Evolutionary conservation across 345 rosid species (phyloP), one percentile per base, ranked within the genome.

Genomic region (Firmiana major): DNA sequence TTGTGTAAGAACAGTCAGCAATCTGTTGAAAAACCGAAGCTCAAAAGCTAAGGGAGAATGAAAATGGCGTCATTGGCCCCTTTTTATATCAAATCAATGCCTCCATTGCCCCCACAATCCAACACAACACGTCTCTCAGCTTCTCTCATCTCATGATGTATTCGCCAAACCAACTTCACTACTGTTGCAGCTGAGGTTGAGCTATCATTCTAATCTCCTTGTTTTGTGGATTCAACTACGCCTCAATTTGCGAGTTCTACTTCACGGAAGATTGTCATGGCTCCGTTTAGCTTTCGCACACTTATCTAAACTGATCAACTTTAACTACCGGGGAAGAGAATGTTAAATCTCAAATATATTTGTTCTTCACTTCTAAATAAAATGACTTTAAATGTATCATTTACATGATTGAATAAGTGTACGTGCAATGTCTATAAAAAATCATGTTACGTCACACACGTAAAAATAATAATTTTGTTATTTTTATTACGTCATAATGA

Each of bases 31-130:
- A 51, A 81, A 34, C 48, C 53, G n/a, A 77, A 77, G 71, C 67
- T 76, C 73, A 43, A 66, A 79, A 81, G 81, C 71, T 43, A 4
- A 38, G 42, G 42, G 42, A 5, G 81, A 83, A 82, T 83, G 83
- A 67, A 63, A 67, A 12, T 2, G 60, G 58, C 45, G 79, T 11
- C 63, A 51, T 67, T 69, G 80, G 82, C 7, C 48, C 79, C 76
- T 78, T 71, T 83, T 81, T 83, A 82, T 81, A 82, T 78, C 72
- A 21, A 74, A 78, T 63, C 79, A 13, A 48, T 15, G 75, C 53
- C 62, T 73, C 79, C 80, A 10, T 17, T 5, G 75, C 54, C 71
- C 79, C 80, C 81, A 43, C 81, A n/a, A 38, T 53, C 48, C 62
- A 63, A 49, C 82, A 53, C 80, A 53, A 73, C 85, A 21, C 21